Conservation (phyloP, 2,329 filamentous ascomycete genomes). For the Aspergillus sp. region DNA sequence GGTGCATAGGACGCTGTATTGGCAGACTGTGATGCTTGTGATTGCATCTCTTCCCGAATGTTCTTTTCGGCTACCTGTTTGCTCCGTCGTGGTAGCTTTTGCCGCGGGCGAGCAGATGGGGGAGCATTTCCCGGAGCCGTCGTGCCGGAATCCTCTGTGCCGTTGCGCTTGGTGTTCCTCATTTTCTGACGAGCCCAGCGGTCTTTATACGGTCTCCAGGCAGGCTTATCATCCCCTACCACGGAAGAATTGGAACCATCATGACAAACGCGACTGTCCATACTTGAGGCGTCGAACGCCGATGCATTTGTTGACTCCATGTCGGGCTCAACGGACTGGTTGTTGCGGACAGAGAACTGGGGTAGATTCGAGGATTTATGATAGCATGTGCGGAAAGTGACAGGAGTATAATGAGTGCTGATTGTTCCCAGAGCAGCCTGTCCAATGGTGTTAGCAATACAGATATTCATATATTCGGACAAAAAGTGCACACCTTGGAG, state of each 20-base stretch:
- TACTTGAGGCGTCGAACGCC: not conserved
- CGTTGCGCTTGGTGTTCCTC: constrained; percentile 8
- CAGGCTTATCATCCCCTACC: constrained; percentile 3
- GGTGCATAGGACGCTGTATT: not conserved
- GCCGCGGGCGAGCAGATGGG: not conserved
- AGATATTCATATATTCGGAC: not conserved
- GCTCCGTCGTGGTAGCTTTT: not conserved
- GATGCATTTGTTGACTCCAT: constrained; percentile 11
- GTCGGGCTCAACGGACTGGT: not conserved
- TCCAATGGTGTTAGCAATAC: not conserved
- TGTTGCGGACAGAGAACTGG: not conserved
- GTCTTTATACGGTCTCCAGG: constrained; percentile 24
- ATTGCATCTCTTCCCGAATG: not conserved
- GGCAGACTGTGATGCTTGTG: not conserved
- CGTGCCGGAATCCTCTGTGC: not conserved
- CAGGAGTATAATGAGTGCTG: not conserved
- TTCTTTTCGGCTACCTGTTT: not conserved
- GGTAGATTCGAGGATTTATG: not conserved
- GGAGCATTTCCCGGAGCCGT: not conserved
- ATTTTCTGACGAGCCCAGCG: constrained; percentile 18
- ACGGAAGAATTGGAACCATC: not conserved
- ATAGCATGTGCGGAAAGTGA: not conserved
- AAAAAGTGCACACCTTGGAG: constrained; percentile 16
- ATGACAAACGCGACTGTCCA: constrained; percentile 6
- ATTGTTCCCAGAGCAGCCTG: not conserved